Percentiles rank a stretch among this genome's conserved stretches.
Conservation (phyloP, 805 yeast species). For the Saccharomycopsis microspora region DNA sequence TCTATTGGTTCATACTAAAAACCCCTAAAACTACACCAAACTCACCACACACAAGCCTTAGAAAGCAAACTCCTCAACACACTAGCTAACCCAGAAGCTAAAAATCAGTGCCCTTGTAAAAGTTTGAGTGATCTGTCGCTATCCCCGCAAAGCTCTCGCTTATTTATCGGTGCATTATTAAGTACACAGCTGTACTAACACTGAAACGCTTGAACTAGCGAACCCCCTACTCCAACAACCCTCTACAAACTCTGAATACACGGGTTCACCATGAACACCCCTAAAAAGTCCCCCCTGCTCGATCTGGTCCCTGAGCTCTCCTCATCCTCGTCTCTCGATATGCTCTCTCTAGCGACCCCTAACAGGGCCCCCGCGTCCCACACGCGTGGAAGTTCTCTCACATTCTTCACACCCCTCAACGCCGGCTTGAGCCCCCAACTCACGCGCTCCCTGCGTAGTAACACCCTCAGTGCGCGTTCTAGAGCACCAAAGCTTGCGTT, state of each 20-base stretch:
- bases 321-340: conserved; percentile 1
- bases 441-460: not conserved
- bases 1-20: no score
- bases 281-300: conserved; percentile 1
- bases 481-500: not conserved
- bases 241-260: not conserved
- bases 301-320: conserved; percentile 14
- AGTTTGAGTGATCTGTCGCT: no score
- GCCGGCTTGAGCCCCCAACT: conserved; percentile 5
- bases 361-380: conserved; percentile 4
- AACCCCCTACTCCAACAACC: not conserved
- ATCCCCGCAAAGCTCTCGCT: no score
- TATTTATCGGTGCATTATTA: no score
- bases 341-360: conserved; percentile 1
- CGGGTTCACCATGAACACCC: conserved; percentile 1
- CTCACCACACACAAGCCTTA: no score
- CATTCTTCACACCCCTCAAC: conserved; percentile 13
- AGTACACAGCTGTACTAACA: no score
- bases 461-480: not conserved
- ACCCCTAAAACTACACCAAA: no score
- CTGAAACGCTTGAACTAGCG: no score
- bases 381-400: conserved; percentile 9
- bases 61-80: no score
- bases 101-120: no score
- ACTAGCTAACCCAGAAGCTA: no score